Percentiles rank a stretch among this genome's conserved stretches.
Evolutionary conservation across 208 protist genomes (phyloP).

Genomic region (Acanthamoeba triangularis): DNA sequence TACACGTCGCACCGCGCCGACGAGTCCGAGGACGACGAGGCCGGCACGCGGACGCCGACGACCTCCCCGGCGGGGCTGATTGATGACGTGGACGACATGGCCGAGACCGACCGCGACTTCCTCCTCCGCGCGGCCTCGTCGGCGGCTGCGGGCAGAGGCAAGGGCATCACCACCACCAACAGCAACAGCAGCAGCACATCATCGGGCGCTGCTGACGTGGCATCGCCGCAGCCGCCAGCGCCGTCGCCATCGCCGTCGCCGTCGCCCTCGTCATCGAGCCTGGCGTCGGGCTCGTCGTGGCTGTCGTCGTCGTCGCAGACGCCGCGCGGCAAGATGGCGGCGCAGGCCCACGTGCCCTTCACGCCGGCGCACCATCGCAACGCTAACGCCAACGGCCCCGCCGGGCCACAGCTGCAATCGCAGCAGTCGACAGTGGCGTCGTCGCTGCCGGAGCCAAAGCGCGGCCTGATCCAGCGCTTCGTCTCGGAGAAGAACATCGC

Average conservation of each 20-base stretch:
- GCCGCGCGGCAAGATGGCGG: not conserved
- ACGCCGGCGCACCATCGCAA: constrained; percentile 5
- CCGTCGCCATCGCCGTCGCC: not conserved
- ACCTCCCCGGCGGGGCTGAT: not conserved
- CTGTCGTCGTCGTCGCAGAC: not conserved
- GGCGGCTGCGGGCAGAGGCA: not conserved
- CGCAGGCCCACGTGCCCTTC: not conserved
- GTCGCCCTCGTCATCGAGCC: not conserved
- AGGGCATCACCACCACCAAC: not conserved
- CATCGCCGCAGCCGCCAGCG: not conserved
- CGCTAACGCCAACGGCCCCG: not conserved
- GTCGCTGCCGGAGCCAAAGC: not conserved
- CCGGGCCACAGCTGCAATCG: not conserved
- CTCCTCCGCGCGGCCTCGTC: constrained; percentile 11
- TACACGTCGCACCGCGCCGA: not conserved
- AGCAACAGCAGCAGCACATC: not conserved
- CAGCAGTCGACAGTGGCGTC: not conserved
- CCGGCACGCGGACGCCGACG: not conserved
- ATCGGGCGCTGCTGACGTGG: not conserved
- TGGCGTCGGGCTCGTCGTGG: not conserved
- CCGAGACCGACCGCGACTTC: not conserved
- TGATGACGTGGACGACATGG: constrained; percentile 25
- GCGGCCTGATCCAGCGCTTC: constrained; percentile 24
- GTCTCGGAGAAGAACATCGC: constrained; percentile 13
- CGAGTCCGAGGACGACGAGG: not conserved